A percentile compares a stretch with the other conserved stretches of the same genome.
Evolutionary conservation across 75 land plant species (phyloP).

Genomic region (Ceratopteris richardii): DNA sequence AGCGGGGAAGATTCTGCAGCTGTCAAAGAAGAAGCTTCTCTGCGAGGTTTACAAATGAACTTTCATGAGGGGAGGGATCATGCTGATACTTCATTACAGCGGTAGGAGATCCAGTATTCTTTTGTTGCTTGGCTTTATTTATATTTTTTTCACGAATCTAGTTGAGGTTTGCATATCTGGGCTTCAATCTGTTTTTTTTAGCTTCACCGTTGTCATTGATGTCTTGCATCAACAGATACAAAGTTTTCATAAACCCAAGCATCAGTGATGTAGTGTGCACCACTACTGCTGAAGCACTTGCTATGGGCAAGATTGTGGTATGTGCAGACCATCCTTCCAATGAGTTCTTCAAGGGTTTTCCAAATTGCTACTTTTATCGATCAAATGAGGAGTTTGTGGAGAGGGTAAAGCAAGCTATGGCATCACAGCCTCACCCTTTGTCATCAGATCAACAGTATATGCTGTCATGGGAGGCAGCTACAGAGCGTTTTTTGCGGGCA

Average conservation of each 20-base stretch:
- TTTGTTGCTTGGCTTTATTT: neutral
- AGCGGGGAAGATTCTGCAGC: conserved; percentile 65
- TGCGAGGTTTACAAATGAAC: conserved; percentile 40
- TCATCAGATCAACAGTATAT: conserved; percentile 41
- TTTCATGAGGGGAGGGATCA: conserved; percentile 78
- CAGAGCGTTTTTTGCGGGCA: conserved; percentile 54
- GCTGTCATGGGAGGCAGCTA: conserved; percentile 88
- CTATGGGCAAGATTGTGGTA: conserved; percentile 87
- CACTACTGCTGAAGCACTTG: conserved; percentile 85
- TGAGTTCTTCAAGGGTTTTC: conserved; percentile 78
- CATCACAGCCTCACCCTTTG: conserved; percentile 44
- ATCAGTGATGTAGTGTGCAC: conserved; percentile 87
- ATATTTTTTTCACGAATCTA: neutral
- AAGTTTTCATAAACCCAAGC: conserved; percentile 85
- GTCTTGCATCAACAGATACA: conserved; percentile 40
- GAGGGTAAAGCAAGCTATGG: conserved; percentile 38
- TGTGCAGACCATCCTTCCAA: conserved; percentile 88
- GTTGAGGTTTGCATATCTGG: neutral
- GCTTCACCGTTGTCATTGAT: too few species aligned
- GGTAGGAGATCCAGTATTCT: conserved; percentile 57
- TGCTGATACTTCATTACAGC: conserved; percentile 59
- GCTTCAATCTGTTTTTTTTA: too few species aligned
- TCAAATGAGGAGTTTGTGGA: conserved; percentile 45
- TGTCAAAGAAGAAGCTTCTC: conserved; percentile 42
- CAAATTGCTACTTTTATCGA: conserved; percentile 55